Base-by-base conservation (phyloP, 345 rosid genomes). In the Syzygium oleosum region DNA sequence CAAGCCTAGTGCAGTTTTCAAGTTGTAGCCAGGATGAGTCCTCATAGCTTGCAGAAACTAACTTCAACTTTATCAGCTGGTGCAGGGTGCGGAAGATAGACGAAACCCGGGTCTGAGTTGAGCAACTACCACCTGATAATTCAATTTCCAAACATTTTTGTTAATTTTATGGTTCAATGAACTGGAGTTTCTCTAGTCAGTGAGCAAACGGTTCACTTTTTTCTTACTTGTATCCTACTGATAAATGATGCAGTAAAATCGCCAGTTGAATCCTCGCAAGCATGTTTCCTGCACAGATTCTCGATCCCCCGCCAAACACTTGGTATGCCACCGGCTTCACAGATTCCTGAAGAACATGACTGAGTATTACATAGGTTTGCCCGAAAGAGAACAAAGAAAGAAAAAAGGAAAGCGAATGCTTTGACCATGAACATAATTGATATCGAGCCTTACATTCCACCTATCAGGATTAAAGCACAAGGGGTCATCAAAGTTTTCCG, bases 271-370 rank as follows among this genome's bases (percentile, higher is more conserved):
- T 38, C 31, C 91, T 90, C 84, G 90, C 93, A 46, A 94, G 92
- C 93, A 87, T 92, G 88, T 92, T 91, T 52, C 95, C 93, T 4
- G 88, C 86, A 52, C 94, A 93, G 22, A 90, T 84, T 91, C 92
- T 91, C 3, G 86, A 34, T 34, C 80, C 80, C 12, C 88, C 89
- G 8, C 94, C 93, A 85, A 93, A 93, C 52, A 90, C 93, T 29
- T 55, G 89, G 78, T 90, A 91, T 1, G 90, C 34, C 53, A 90
- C 91, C 0, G 94, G 84, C 77, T 34, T 92, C 56, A 87, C 87
- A 9, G 92, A 85, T 84, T 90, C 87, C 95, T 86, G 53, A 88
- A 21, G 59, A 54, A 86, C 11, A 27, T 31, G 78, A 23, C 55
- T 21, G 23, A 38, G 14, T 68, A 17, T 25, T 31, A 58, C 14